Conservation (phyloP, 306 rosid species). For the Prunus dulcis region DNA sequence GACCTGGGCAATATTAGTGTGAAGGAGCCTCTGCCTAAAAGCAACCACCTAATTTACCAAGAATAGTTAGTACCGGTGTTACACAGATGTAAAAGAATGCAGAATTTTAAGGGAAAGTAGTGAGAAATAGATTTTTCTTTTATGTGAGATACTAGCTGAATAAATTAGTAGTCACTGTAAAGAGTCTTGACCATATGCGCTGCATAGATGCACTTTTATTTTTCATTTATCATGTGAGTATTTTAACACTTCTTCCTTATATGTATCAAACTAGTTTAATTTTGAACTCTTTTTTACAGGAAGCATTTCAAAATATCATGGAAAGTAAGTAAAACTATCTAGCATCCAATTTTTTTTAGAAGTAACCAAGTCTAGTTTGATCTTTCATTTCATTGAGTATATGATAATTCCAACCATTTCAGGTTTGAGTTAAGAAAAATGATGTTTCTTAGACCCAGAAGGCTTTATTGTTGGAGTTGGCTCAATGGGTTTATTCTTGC, state of each 20-base stretch:
- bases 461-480: too few relatives aligned
- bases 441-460: neutral
- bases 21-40: too few relatives aligned
- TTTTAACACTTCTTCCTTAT: neutral
- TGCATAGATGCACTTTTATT: neutral
- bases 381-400: neutral
- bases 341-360: neutral
- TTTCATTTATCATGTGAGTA: neutral
- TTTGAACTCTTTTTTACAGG: constrained; percentile 53
- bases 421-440: neutral
- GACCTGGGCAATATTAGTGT: too few relatives aligned
- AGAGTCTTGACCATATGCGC: neutral
- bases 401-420: neutral
- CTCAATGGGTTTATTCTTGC: too few relatives aligned
- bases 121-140: neutral
- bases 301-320: constrained; percentile 75
- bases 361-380: too few relatives aligned
- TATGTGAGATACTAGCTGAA: neutral
- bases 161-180: neutral
- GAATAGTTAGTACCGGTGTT: too few relatives aligned
- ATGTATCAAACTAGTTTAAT: neutral
- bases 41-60: too few relatives aligned
- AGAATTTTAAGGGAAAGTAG: neutral
- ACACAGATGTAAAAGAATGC: neutral
- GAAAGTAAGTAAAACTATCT: constrained; percentile 54